Evolutionary conservation across 495 filamentous ascomycete species (phyloP).

Genomic region (Barbatosphaeria neglecta): DNA sequence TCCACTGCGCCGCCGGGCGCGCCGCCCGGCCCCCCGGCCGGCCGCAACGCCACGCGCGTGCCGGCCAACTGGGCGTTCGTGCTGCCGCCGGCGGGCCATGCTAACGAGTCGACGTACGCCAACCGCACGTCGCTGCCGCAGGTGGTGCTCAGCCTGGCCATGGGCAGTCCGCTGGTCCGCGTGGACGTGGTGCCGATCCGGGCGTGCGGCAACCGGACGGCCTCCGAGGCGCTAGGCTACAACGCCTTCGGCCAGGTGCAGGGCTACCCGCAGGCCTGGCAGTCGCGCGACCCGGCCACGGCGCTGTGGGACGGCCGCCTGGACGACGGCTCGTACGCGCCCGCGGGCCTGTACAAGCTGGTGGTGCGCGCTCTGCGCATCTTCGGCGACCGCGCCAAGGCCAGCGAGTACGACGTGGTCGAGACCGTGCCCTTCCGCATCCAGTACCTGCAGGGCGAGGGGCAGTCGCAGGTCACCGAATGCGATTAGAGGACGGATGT

Average conservation of each 20-base stretch:
- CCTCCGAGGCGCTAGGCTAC: slow-evolving; percentile 19
- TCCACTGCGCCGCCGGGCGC: slow-evolving; percentile 16
- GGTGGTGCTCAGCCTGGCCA: slow-evolving; percentile 20
- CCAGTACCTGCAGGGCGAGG: slow-evolving; percentile 7
- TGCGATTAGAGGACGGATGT: neutral
- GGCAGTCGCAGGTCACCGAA: neutral
- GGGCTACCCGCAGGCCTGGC: slow-evolving; percentile 25
- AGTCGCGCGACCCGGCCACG: slow-evolving; percentile 22
- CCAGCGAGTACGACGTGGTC: slow-evolving; percentile 23
- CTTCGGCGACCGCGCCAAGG: slow-evolving; percentile 21
- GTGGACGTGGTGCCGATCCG: slow-evolving; percentile 27
- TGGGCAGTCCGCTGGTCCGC: slow-evolving; percentile 33
- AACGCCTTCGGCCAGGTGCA: slow-evolving; percentile 22
- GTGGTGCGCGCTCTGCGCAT: slow-evolving; percentile 30
- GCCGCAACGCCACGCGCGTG: slow-evolving; percentile 18
- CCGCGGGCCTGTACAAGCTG: slow-evolving; percentile 34
- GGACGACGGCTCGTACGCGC: slow-evolving; percentile 26
- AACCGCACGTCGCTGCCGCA: slow-evolving; percentile 13
- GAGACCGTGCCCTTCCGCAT: slow-evolving; percentile 26
- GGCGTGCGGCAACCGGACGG: slow-evolving; percentile 12
- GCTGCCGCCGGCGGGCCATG: slow-evolving; percentile 21
- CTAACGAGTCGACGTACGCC: slow-evolving; percentile 20
- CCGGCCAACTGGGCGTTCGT: slow-evolving; percentile 25
- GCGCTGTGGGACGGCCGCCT: slow-evolving; percentile 31
- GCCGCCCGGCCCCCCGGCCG: too few relatives aligned